Evolutionary conservation across 129 eudicot genomes (phyloP).

Genomic region (Helianthus annuus): HanXRQr2.0-SUNRISE NC_035449.2:12691885-12692384

Average conservation of each 20-base stretch:
- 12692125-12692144: slow-evolving; percentile 31
- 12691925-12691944: slow-evolving; percentile 29
- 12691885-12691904: slow-evolving; percentile 21
- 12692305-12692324: slow-evolving; percentile 95
- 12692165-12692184: slow-evolving; percentile 81
- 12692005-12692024: slow-evolving; percentile 35
- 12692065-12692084: not conserved
- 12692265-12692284: slow-evolving; percentile 63
- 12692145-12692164: slow-evolving; percentile 57
- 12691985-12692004: slow-evolving; percentile 22
- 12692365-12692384: slow-evolving; percentile 40
- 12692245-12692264: slow-evolving; percentile 55
- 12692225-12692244: slow-evolving; percentile 82
- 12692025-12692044: slow-evolving; percentile 9
- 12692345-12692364: slow-evolving; percentile 75
- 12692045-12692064: slow-evolving; percentile 9
- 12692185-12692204: slow-evolving; percentile 58
- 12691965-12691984: slow-evolving; percentile 33
- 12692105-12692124: slow-evolving; percentile 28
- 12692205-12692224: slow-evolving; percentile 66
- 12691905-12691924: slow-evolving; percentile 32
- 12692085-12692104: slow-evolving; percentile 23
- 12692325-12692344: slow-evolving; percentile 96
- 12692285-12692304: slow-evolving; percentile 83
- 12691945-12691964: slow-evolving; percentile 19